Evolutionary conservation across 345 rosid species (phyloP), one percentile per base, ranked within the genome.

Genomic region (Trapa bicornis): DNA sequence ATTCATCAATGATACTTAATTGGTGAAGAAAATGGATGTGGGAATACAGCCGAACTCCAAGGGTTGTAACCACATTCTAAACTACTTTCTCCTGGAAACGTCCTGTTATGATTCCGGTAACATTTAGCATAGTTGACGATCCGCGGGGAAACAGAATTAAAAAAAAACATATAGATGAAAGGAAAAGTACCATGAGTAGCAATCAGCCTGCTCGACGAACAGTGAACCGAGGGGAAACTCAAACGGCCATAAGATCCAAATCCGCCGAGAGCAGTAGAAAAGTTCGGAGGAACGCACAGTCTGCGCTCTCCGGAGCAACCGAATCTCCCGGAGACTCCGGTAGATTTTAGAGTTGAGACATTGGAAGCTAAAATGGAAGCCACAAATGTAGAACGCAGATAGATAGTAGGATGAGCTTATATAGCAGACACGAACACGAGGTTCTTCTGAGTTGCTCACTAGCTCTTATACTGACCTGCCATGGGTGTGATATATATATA

Each of bases 171-270:
- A 3, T 47, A 48, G 50, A n/a, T 1, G 9, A 64, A 11, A 15
- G 61, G 37, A 50, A 48, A 22, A 52, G 50, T 79, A 92, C 98
- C 93, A 47, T 85, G 75, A 36, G 89, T 68, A 69, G 86, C 3
- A 66, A 83, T 72, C 3, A 83, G 74, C 65, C 77, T 73, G 54
- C 68, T 79, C 48, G 85, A 75, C 77, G 78, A 71, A 69, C 75
- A 72, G 42, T 76, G 87, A n/a, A 86, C 78, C 37, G 74, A 75
- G 47, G 77, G 67, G 71, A 78, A 65, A 66, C 77, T 76, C 70
- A 67, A 72, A 68, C 79, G 71, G 67, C 73, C 78, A 70, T 64
- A 66, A 67, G 72, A 72, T 61, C 75, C 71, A 29, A 52, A 32
- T 65, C 75, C 74, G 43, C 71, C 38, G 50, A 76, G 10, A 66